Base-by-base conservation (phyloP, 2,329 filamentous ascomycete species). In the Cladosporium austrohemisphaericum region DNA sequence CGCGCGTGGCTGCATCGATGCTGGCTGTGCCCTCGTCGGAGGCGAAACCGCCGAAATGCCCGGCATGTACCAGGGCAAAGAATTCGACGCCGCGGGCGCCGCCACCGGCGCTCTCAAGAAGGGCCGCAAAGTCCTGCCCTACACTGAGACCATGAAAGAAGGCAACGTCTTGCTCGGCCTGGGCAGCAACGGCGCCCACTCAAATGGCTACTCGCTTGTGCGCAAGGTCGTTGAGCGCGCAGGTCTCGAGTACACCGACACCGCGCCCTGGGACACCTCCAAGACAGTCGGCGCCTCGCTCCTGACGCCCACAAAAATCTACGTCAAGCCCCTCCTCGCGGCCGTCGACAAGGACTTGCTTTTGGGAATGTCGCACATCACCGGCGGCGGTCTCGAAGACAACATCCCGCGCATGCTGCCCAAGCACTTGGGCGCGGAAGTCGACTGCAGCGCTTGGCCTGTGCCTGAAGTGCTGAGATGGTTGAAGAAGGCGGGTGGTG, bases 1-100 rank as follows among this genome's bases (percentile, higher is more conserved):
- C 2, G 90, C 91, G 2, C 79, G 84, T 23, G 93, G 93, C 40
- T 98, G 93, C 71, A 81, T 82, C 52, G 81, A 90, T 63, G 83
- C 92, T 0, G 85, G 85, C 36, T 95, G 92, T 64, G 91, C 91
- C 13, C 79, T 98, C 3, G 87, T 97, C n/a, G 93, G 93, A 31
- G 93, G 93, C 36, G 93, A 98, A 72, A 98, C 93, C 1, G 93
- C 93, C 5, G 93, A 98, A 72, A 97, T 98, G 93, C 92, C 92
- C 0, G 91, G 91, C 48, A 88, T 97, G 76, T 96, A 95, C 73
- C 77, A 84, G 55, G 83, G 80, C 46, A 87, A 89, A 41, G 88
- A 94, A 64, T 98, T 97, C 68, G 93, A 98, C 62, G 90, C 91
- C 6, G 91, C 89, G 18, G 93, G 93, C 54, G 87, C 86, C 31